phyloP scores from a whole-genome alignment of 2,329 filamentous ascomycete genomes.

The Daldinia sp. region DNA sequence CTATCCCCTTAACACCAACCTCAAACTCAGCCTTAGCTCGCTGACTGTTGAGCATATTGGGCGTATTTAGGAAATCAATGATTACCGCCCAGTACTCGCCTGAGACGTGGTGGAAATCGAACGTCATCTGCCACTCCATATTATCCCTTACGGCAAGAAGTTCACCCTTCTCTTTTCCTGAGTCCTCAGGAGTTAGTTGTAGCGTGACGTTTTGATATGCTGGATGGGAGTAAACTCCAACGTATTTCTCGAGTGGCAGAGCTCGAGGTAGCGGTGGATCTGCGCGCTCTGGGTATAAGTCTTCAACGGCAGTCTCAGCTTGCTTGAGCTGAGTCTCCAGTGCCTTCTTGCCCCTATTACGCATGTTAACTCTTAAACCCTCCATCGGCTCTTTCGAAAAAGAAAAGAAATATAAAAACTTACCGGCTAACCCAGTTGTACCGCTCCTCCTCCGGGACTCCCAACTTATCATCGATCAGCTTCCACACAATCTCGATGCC shows the following conservation, averaged over 20 bases:
- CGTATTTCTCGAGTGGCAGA: slow-evolving; percentile 49
- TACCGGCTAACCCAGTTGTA: slow-evolving; percentile 50
- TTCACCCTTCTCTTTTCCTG: slow-evolving; percentile 3
- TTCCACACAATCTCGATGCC: slow-evolving; percentile 49
- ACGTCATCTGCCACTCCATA: slow-evolving; percentile 46
- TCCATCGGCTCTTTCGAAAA: background rate
- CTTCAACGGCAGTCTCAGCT: slow-evolving; percentile 47
- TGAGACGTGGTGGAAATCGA: slow-evolving; percentile 49
- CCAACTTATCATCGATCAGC: slow-evolving; percentile 53
- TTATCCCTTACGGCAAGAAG: slow-evolving; percentile 43
- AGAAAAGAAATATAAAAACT: slow-evolving; percentile 30
- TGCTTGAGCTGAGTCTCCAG: slow-evolving; percentile 33
- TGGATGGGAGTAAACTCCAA: slow-evolving; percentile 55
- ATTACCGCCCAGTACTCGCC: slow-evolving; percentile 49
- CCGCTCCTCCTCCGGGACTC: slow-evolving; percentile 46
- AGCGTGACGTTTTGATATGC: slow-evolving; percentile 52
- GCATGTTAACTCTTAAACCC: background rate
- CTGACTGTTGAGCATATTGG: slow-evolving; percentile 39
- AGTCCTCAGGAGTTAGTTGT: slow-evolving; percentile 15
- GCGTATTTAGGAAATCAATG: slow-evolving; percentile 41
- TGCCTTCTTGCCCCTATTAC: slow-evolving; percentile 25
- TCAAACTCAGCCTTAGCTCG: slow-evolving; percentile 47
- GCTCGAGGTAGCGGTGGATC: slow-evolving; percentile 47
- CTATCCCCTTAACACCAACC: slow-evolving; percentile 43
- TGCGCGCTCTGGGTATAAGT: slow-evolving; percentile 51